Conservation (phyloP, 306 rosid species). For the Cicer bijugum region DNA sequence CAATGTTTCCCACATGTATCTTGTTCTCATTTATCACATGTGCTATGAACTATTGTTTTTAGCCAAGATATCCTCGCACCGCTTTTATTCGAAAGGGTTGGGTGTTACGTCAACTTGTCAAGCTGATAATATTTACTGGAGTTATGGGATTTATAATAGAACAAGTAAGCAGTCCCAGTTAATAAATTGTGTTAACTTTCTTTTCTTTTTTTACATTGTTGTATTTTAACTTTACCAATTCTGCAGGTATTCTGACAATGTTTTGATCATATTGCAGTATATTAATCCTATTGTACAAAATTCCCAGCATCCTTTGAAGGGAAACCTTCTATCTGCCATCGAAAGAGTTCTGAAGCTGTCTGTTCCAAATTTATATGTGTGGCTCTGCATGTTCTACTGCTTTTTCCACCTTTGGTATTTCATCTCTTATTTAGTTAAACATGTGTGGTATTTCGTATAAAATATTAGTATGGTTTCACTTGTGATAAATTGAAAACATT, state of each 20-base stretch:
- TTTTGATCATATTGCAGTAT: conserved; percentile 67
- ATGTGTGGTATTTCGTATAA: background rate
- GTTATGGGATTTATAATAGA: conserved; percentile 96
- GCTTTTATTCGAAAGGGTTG: conserved; percentile 82
- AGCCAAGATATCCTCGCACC: conserved; percentile 91
- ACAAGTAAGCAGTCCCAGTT: conserved; percentile 67
- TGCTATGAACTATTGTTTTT: conserved; percentile 46
- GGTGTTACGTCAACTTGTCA: conserved; percentile 82
- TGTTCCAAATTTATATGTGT: conserved; percentile 93
- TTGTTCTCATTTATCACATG: conserved; percentile 15
- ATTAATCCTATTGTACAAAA: conserved; percentile 90
- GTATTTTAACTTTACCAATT: conserved; percentile 29
- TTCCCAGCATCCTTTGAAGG: conserved; percentile 96
- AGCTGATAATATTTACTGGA: conserved; percentile 90
- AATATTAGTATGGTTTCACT: conserved; percentile 22
- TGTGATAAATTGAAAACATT: conserved; percentile 18
- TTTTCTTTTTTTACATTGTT: conserved; percentile 24
- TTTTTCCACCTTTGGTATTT: conserved; percentile 89
- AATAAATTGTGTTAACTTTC: conserved; percentile 33
- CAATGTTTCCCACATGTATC: background rate
- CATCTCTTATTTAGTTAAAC: conserved; percentile 33
- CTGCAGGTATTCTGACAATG: conserved; percentile 42
- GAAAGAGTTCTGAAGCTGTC: conserved; percentile 98
- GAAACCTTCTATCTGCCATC: conserved; percentile 73
- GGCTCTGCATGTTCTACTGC: conserved; percentile 99